These are phyloP conservation scores for Fusarium sp. DNA, from an alignment of 2,329 filamentous ascomycete species.

Conservation along the genomic window DNA sequence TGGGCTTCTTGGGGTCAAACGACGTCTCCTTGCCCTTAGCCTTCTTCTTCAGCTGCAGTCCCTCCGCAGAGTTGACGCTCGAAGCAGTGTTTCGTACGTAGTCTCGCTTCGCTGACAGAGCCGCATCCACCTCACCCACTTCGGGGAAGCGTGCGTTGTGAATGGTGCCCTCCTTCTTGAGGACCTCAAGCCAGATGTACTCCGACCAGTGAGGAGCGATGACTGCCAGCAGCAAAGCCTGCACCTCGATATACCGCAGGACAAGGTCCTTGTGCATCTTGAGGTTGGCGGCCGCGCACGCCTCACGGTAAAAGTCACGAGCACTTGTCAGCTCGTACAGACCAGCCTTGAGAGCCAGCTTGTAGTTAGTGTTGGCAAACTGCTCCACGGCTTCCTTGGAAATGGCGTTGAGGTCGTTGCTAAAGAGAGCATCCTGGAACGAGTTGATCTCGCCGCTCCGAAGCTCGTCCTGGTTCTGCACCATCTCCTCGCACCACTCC, in stretches of 20 bases:
- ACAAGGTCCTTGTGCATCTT: constrained; percentile 87
- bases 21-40: constrained; percentile 86
- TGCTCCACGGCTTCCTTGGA: constrained; percentile 80
- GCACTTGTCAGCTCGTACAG: constrained; percentile 92
- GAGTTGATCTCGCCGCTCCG: constrained; percentile 76
- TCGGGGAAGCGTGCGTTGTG: constrained; percentile 70
- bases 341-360: constrained; percentile 80
- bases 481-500: constrained; percentile 90
- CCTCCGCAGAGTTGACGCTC: constrained; percentile 82
- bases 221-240: constrained; percentile 80
- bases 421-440: constrained; percentile 88
- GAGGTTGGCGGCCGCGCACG: constrained; percentile 75
- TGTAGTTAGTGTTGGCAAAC: constrained; percentile 80
- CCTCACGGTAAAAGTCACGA: constrained; percentile 89
- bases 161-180: constrained; percentile 77
- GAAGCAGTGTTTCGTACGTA: constrained; percentile 80
- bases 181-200: constrained; percentile 90
- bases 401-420: constrained; percentile 88
- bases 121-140: constrained; percentile 69
- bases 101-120: constrained; percentile 77
- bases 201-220: constrained; percentile 95
- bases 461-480: constrained; percentile 71
- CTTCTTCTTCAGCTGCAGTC: constrained; percentile 83
- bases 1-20: constrained; percentile 91
- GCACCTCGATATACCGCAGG: constrained; percentile 82